Evolutionary conservation across 2,329 filamentous ascomycete genomes (phyloP).

Genomic region (Hymenoscyphus scutula): DNA sequence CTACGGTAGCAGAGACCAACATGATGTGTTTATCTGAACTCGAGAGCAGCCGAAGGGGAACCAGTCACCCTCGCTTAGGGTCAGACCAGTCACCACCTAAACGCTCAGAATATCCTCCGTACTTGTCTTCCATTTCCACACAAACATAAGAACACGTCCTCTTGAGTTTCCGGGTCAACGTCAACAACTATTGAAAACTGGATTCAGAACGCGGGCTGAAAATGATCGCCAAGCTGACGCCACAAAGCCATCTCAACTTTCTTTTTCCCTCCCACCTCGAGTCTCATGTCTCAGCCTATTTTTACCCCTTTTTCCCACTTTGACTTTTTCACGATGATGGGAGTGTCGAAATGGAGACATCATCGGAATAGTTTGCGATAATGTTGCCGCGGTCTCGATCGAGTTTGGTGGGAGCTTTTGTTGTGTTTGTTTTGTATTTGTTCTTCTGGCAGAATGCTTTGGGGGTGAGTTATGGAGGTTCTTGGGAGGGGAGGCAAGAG

Average conservation of each 20-base stretch:
- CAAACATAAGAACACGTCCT: background rate
- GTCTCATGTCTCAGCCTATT: background rate
- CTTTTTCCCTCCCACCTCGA: background rate
- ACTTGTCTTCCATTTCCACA: too few species aligned
- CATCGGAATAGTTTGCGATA: background rate
- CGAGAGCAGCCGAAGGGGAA: too few species aligned
- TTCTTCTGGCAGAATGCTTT: background rate
- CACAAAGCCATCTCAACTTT: conserved; percentile 2
- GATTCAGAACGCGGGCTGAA: background rate
- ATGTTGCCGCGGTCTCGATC: background rate
- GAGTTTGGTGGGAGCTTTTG: background rate
- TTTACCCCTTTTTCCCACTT: background rate
- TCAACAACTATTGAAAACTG: background rate
- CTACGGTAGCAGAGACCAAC: too few species aligned
- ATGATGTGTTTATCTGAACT: too few species aligned
- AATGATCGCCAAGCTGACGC: background rate
- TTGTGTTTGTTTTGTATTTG: background rate
- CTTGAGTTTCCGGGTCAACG: background rate
- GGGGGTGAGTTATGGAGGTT: background rate
- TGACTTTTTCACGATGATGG: background rate
- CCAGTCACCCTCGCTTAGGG: too few species aligned
- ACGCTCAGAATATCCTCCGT: too few species aligned
- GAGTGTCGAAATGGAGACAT: background rate
- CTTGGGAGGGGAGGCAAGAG: background rate
- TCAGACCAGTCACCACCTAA: too few species aligned